Evolutionary conservation across 2,329 filamentous ascomycete species (phyloP), one percentile per base, ranked within the genome.

Genomic region (Sphaerulina populicola): DNA sequence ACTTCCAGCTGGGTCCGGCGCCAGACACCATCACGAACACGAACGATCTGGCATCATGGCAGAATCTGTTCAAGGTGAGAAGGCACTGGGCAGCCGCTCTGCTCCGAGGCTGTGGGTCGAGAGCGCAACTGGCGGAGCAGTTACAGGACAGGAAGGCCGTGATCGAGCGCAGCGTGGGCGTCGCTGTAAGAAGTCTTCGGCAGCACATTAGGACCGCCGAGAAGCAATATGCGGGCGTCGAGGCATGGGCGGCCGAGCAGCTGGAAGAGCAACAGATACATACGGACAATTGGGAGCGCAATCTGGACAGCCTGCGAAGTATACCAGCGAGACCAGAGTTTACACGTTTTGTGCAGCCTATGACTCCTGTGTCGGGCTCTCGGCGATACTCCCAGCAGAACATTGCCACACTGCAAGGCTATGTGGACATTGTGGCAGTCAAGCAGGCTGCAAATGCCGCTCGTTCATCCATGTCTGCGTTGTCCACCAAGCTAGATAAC

Each of bases 21-120:
- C 93, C 93, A n/a, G 89, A 94, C 68, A 85, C 82, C 38, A 85
- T 94, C 60, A 77, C 83, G 39, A 82, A 90, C 63, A 83, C 88
- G 55, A 87, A 85, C 54, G 84, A 89, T 56, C 75, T 96, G 49
- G 77, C 83, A 62, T 84, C 89, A 79, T 98, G 93, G 91, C 86
- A 88, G 66, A 80, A 83, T 40, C 75, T 97, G 18, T 96, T 93
- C 74, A 85, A 83, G 67, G 78, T 83, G 52, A 83, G 93, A 53
- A 81, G 84, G 61, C 77, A 78, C 59, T 98, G 93, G 93, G 86
- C 89, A 0, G 71, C 83, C 47, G 76, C 75, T 36, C 71, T 94
- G 31, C 77, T 85, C 6, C 80, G 83, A 23, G 82, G 84, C 59
- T 91, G 87, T 60, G 75, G 75, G 44, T 72, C 73, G 44, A 83